These are phyloP conservation scores for Eutypa lata DNA, from an alignment of 2,329 filamentous ascomycete species.

Conservation along the genomic window DNA sequence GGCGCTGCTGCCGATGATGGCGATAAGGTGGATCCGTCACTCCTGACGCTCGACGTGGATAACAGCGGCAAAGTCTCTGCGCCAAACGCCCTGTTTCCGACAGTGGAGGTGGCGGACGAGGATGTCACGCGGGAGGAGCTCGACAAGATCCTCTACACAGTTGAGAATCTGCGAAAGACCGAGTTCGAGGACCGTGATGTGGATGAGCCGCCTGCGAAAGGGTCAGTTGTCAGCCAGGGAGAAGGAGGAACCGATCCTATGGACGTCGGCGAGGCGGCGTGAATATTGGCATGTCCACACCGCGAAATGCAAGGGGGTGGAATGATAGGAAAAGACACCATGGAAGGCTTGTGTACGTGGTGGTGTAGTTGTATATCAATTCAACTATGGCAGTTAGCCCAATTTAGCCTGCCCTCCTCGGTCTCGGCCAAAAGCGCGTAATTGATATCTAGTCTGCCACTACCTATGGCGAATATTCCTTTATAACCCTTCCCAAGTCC, in stretches of 20 bases:
- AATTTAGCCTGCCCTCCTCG: too few species aligned
- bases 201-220: constrained; percentile 4
- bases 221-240: neutral
- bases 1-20: constrained; percentile 17
- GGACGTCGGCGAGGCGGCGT: neutral
- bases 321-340: too few species aligned
- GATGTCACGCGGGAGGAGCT: constrained; percentile 22
- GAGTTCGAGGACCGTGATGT: constrained; percentile 19
- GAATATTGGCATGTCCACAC: neutral
- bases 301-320: neutral
- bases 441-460: too few species aligned
- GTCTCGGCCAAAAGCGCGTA: too few species aligned
- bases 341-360: too few species aligned
- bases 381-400: too few species aligned
- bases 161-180: constrained; percentile 30
- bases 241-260: neutral
- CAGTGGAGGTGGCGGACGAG: constrained; percentile 4
- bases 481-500: neutral
- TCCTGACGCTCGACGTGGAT: constrained; percentile 20
- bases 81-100: constrained; percentile 5
- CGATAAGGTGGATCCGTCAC: constrained; percentile 3
- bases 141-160: constrained; percentile 25
- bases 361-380: too few species aligned
- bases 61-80: constrained; percentile 11
- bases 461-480: too few species aligned